phyloP scores from a whole-genome alignment of 2,329 filamentous ascomycete species.

The Fusarium sp. region DNA sequence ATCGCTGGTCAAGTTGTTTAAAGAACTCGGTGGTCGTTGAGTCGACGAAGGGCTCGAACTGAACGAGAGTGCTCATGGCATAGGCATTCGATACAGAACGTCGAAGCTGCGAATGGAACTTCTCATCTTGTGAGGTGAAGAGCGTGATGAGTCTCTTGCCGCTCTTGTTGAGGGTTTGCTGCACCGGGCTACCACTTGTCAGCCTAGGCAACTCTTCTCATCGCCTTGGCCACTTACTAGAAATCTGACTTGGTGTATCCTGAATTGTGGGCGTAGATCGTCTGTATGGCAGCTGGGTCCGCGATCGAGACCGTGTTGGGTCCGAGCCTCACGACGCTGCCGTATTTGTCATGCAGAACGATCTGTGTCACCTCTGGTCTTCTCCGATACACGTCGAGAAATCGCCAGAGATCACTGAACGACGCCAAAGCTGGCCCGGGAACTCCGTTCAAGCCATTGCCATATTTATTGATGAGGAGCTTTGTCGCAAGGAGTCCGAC shows the following conservation, averaged over 20 bases:
- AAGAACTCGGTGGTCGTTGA: background rate
- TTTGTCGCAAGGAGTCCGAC: background rate
- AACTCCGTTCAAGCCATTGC: background rate
- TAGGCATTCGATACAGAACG: background rate
- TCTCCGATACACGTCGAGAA: conserved; percentile 12
- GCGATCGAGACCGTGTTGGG: conserved; percentile 4
- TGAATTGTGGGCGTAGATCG: conserved; percentile 12
- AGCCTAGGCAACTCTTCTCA: too few relatives aligned
- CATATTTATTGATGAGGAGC: conserved; percentile 4
- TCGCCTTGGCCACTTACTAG: accelerated
- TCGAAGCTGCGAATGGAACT: background rate
- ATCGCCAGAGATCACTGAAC: conserved; percentile 12
- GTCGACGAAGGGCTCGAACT: conserved; percentile 5
- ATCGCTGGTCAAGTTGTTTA: background rate
- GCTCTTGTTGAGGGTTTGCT: background rate
- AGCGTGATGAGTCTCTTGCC: background rate
- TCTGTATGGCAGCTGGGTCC: conserved; percentile 5
- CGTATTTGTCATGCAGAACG: conserved; percentile 13
- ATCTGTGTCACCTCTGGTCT: conserved; percentile 21
- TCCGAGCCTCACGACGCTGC: conserved; percentile 11
- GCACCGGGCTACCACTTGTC: background rate
- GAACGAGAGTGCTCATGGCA: background rate
- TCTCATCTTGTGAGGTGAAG: conserved; percentile 4
- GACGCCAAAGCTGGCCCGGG: conserved; percentile 11
- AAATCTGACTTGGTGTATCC: conserved; percentile 16